Base-by-base conservation (phyloP, 1,284 basidiomycete genomes). In the Ustilago sp. region DNA sequence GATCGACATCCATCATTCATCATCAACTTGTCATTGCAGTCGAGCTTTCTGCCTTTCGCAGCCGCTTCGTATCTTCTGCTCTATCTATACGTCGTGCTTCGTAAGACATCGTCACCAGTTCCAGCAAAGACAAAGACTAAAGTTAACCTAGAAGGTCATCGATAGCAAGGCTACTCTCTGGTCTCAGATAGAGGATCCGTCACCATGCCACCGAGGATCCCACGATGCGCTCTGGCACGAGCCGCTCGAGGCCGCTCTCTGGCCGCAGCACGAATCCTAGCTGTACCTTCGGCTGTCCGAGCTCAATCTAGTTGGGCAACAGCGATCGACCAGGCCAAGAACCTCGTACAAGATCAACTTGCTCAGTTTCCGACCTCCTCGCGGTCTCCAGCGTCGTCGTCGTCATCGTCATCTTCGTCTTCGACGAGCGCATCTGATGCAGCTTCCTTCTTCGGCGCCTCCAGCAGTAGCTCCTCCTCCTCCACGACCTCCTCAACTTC, bases 251-350 rank as follows among this genome's bases (percentile, higher is more conserved):
- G 35, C 19, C 56, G 64, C n/a, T n/a, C 48, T 50, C 50, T 58
- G n/a, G 34, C 51, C 0, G 35, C 65, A 15, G 19, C 43, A 19
- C 57, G 52, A 17, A 31, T 47, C 12, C 48, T 71, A 9, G 28
- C 53, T 7, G 39, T 50, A 8, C 48, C 58, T 0, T 23, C 65
- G 15, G 15, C 65, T 34, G 55, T 47, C 2, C 66, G 71, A 36
- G 56, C 62, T 43, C 74, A 77, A 23, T 77, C 74, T 51, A 72
- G 60, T 39, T 78, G 76, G 76, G 68, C 76, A 4, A 52, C 72
- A 1, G 76, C 64, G 13, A 60, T 78, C 32, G 71, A 74, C 36
- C 63, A 68, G 50, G 76, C 76, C 38, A 78, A 78, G 51, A 75
- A 56, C 41, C 68, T 71, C n/a, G 68, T 71, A 17, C 71, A 74